Evolutionary conservation across 2,329 filamentous ascomycete species (phyloP).

Genomic region (Hypomyces perniciosus): DNA sequence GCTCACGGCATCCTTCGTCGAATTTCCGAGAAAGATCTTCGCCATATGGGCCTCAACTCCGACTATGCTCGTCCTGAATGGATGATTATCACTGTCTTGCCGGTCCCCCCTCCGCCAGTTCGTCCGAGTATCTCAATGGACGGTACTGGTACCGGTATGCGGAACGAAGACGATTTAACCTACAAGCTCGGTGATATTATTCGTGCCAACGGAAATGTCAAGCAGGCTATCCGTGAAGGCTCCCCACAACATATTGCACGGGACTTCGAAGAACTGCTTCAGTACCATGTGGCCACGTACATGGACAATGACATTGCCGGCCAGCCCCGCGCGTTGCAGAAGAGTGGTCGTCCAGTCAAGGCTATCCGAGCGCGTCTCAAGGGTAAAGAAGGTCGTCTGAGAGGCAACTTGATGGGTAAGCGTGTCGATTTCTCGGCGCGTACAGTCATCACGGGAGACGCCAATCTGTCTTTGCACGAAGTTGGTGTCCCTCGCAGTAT

Average conservation of each 20-base stretch:
- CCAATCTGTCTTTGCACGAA: constrained; percentile 92
- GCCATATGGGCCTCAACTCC: constrained; percentile 83
- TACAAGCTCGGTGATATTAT: constrained; percentile 99
- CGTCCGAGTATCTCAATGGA: constrained; percentile 97
- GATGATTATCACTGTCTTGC: constrained; percentile 94
- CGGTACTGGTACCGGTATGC: constrained; percentile 82
- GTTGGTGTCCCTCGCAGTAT: constrained; percentile 95
- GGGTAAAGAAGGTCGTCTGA: constrained; percentile 95
- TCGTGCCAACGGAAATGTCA: constrained; percentile 91
- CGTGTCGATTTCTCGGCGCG: constrained; percentile 98
- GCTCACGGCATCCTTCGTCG: constrained; percentile 81
- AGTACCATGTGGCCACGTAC: constrained; percentile 97
- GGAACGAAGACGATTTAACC: constrained; percentile 97
- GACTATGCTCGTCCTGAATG: constrained; percentile 96
- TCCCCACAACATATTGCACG: constrained; percentile 84
- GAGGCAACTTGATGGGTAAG: constrained; percentile 99
- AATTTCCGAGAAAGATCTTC: constrained; percentile 74
- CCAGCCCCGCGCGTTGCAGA: constrained; percentile 88
- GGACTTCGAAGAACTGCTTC: constrained; percentile 86
- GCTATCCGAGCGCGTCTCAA: constrained; percentile 95
- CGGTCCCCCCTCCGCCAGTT: constrained; percentile 91
- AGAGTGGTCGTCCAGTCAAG: constrained; percentile 94
- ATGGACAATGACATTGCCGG: constrained; percentile 99
- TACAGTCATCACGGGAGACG: constrained; percentile 98
- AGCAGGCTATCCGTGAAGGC: constrained; percentile 83